Evolutionary conservation across 1,139 yeast species (phyloP).

Genomic region (Blastobotrys serpentis): DNA sequence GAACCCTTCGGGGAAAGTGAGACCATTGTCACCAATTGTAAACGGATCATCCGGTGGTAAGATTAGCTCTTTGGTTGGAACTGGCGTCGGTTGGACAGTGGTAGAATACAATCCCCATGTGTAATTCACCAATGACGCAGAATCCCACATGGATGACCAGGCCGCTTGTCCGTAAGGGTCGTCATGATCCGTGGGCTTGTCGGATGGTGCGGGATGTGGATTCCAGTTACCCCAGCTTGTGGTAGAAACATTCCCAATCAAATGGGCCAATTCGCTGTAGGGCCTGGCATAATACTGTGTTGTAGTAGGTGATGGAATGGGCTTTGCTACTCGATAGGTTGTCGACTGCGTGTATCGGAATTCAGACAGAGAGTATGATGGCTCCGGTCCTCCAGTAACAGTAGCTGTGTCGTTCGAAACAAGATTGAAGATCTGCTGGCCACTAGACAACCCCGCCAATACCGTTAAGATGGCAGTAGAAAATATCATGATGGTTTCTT

Average conservation of each 20-base stretch:
- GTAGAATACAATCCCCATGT: constrained; percentile 13
- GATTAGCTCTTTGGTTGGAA: not conserved
- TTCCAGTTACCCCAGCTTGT: constrained; percentile 14
- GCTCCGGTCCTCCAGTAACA: not conserved
- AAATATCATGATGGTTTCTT: not conserved
- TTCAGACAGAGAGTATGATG: constrained; percentile 2
- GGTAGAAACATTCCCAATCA: constrained; percentile 12
- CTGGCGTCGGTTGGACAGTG: constrained; percentile 9
- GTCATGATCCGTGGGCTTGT: constrained; percentile 12
- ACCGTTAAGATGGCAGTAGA: not conserved
- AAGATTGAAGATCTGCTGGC: constrained; percentile 4
- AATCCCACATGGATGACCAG: constrained; percentile 10
- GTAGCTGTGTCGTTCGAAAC: not conserved
- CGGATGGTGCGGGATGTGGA: constrained; percentile 6
- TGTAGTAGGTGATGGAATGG: constrained; percentile 11
- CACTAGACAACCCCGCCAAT: not conserved
- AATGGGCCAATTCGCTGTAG: constrained; percentile 4
- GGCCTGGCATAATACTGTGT: constrained; percentile 9
- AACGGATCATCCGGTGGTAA: constrained; percentile 5
- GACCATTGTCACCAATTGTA: not conserved
- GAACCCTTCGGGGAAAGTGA: constrained; percentile 16
- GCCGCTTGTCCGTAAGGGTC: constrained; percentile 15
- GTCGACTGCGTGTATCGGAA: constrained; percentile 12
- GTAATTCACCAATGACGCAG: constrained; percentile 12
- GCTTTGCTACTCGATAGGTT: constrained; percentile 5